These are phyloP conservation scores for Sarocladium kiliense DNA, from an alignment of 2,329 filamentous ascomycete genomes.

Conservation along the genomic window DNA sequence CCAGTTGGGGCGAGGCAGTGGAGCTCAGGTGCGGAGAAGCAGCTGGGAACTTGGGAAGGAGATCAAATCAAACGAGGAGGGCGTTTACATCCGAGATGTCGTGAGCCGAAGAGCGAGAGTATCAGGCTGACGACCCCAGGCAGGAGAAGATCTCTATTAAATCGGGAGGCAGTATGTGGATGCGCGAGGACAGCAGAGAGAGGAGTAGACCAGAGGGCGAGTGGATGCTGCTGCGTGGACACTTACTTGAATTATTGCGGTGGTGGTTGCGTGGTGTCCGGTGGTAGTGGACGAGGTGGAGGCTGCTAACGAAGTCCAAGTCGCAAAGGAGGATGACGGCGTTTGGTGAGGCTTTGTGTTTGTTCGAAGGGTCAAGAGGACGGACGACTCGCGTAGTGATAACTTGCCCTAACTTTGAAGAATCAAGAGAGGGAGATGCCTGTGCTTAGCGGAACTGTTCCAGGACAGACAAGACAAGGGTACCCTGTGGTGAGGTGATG, in stretches of 20 bases:
- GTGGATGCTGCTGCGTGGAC: neutral
- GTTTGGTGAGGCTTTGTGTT: neutral
- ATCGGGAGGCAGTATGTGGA: neutral
- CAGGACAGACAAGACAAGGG: too few relatives aligned
- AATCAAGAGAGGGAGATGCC: too few relatives aligned
- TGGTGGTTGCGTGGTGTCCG: constrained; percentile 5
- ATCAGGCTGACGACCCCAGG: neutral
- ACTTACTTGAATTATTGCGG: neutral
- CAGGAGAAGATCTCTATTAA: neutral
- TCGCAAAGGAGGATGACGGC: constrained; percentile 1
- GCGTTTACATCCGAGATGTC: neutral
- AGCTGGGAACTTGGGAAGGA: neutral
- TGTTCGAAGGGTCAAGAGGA: neutral
- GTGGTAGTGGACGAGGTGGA: constrained; percentile 7
- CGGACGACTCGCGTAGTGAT: neutral
- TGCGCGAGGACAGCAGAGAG: neutral
- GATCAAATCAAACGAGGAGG: neutral
- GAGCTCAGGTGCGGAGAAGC: constrained; percentile 8
- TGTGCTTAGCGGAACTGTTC: too few relatives aligned
- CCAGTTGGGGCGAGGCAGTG: constrained; percentile 4
- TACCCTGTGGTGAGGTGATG: neutral
- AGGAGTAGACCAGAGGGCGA: neutral
- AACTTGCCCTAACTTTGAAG: too few relatives aligned
- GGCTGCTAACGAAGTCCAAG: constrained; percentile 3
- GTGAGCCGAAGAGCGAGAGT: neutral